Conservation (phyloP, 2,329 filamentous ascomycete genomes). For the Curvularia hawaiiensis region DNA sequence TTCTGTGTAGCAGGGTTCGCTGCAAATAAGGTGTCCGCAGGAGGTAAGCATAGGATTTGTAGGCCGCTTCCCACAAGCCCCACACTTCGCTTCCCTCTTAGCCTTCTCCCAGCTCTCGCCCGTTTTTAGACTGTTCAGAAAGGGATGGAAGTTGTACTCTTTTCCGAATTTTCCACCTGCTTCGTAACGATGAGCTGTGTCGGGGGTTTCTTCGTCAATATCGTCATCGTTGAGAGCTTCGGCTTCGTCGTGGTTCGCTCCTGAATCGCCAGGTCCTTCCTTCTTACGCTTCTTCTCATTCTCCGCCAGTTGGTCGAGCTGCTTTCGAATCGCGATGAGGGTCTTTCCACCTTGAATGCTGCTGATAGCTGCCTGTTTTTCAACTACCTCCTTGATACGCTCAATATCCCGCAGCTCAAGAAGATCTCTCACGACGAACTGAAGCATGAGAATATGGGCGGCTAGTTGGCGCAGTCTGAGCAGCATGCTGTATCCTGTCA, state of each 20-base stretch:
- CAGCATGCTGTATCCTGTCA: conserved; percentile 46
- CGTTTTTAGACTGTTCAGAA: conserved; percentile 44
- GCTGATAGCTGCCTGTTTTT: conserved; percentile 24
- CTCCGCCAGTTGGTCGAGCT: conserved; percentile 34
- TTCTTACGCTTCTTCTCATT: conserved; percentile 19
- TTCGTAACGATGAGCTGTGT: background rate
- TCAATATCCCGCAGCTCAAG: conserved; percentile 54
- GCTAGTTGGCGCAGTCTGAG: conserved; percentile 59
- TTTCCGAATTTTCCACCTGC: conserved; percentile 43
- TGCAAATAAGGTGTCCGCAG: conserved; percentile 64
- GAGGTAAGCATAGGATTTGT: conserved; percentile 52
- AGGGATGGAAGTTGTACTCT: conserved; percentile 48
- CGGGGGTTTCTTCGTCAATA: conserved; percentile 1
- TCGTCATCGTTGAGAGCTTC: background rate
- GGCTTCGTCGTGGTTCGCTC: conserved; percentile 5
- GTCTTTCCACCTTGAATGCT: conserved; percentile 17
- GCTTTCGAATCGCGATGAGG: conserved; percentile 36
- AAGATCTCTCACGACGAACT: conserved; percentile 53
- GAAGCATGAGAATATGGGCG: conserved; percentile 55
- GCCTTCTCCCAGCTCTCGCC: conserved; percentile 47
- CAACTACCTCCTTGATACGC: conserved; percentile 46
- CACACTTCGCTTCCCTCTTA: conserved; percentile 52
- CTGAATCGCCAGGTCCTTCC: conserved; percentile 10
- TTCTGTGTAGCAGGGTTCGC: conserved; percentile 50
- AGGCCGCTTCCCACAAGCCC: conserved; percentile 49